Conservation (phyloP, 108 stramenopile genomes). For the Stephanodiscus triporus region DNA sequence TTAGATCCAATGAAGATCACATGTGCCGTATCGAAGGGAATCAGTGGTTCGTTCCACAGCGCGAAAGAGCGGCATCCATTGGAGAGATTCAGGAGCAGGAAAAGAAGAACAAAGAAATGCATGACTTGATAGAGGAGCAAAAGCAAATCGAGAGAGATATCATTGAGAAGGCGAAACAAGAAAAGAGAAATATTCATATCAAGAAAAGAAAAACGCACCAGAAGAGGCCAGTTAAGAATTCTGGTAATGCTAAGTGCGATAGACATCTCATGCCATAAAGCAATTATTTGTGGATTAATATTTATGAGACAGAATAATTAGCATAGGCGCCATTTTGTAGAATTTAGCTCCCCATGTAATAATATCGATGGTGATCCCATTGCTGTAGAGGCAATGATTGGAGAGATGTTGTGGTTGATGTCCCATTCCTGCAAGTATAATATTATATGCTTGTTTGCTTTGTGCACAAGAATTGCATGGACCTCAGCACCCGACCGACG, state of each 20-base stretch:
- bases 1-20: constrained; percentile 57
- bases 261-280: background rate
- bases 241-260: no score
- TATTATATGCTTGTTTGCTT: no score
- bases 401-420: no score
- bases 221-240: constrained; percentile 10
- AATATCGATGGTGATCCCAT: no score
- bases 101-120: constrained; percentile 56
- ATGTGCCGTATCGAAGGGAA: constrained; percentile 50
- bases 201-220: constrained; percentile 32
- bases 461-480: no score
- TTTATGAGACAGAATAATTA: no score
- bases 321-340: no score
- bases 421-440: no score
- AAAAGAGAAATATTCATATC: constrained; percentile 21
- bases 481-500: no score
- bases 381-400: no score
- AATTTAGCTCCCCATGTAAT: no score
- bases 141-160: constrained; percentile 73
- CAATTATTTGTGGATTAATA: background rate
- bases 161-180: constrained; percentile 32
- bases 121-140: constrained; percentile 72
- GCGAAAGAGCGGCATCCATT: constrained; percentile 81
- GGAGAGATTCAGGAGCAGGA: constrained; percentile 66
- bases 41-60: constrained; percentile 72